A percentile compares a stretch with the other conserved stretches of the same genome.
Conservation (phyloP, 805 yeast genomes). For the Alloascoidea africana region DNA sequence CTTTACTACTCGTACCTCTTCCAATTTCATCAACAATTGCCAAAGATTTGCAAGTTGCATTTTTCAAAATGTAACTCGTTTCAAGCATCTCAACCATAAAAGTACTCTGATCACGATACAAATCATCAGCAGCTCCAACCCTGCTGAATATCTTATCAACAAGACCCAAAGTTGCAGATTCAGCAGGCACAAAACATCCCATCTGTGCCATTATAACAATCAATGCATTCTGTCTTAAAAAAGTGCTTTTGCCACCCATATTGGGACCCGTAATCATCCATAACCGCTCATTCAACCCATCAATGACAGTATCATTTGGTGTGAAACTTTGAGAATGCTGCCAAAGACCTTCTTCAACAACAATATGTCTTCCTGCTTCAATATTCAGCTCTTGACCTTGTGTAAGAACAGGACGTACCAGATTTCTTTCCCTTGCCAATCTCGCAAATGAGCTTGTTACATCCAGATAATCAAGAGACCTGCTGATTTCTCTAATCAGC, state of each 20-base stretch:
- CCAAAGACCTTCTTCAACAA: constrained; percentile 65
- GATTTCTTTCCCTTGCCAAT: constrained; percentile 50
- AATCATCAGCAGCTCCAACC: constrained; percentile 65
- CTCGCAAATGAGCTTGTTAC: constrained; percentile 57
- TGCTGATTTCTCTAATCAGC: constrained; percentile 33
- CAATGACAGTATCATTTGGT: constrained; percentile 25
- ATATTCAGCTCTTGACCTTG: constrained; percentile 32
- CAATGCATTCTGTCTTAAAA: constrained; percentile 57
- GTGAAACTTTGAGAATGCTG: constrained; percentile 31
- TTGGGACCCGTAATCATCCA: constrained; percentile 82
- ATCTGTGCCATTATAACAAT: constrained; percentile 57
- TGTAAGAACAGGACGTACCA: constrained; percentile 52
- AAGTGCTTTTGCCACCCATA: constrained; percentile 78
- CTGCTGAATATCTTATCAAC: constrained; percentile 72
- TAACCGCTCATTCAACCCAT: constrained; percentile 17
- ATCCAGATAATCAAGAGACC: constrained; percentile 52
- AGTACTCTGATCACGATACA: constrained; percentile 67
- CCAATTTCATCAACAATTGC: constrained; percentile 84
- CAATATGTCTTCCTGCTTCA: constrained; percentile 63
- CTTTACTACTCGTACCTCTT: constrained; percentile 74
- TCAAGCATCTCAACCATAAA: constrained; percentile 91
- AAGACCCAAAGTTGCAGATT: constrained; percentile 44
- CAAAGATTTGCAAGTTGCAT: constrained; percentile 52
- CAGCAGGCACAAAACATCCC: constrained; percentile 63
- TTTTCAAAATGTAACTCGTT: constrained; percentile 50